phyloP scores from a whole-genome alignment of 768 basidiomycete species.

The Russula compacta region DNA sequence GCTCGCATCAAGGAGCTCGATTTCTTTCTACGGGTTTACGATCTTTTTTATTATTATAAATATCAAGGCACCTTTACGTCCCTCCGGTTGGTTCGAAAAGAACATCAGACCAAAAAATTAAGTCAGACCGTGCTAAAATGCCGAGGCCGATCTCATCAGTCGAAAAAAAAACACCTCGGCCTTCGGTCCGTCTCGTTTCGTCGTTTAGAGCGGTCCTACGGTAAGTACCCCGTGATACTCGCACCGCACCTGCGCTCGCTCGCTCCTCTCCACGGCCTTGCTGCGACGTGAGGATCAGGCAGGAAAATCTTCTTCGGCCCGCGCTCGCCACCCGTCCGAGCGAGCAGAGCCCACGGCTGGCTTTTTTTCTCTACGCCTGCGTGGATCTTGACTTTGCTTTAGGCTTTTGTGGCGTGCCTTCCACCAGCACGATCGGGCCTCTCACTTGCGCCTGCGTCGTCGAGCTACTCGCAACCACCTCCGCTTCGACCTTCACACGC shows the following conservation, averaged over 20 bases:
- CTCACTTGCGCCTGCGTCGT: slow-evolving; percentile 18
- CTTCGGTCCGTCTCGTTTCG: not conserved
- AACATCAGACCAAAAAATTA: too few species aligned
- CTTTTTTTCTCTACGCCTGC: not conserved
- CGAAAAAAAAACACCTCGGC: too few species aligned
- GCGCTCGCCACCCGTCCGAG: not conserved
- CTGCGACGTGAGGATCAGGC: not conserved
- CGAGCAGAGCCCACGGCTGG: not conserved
- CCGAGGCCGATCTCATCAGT: slow-evolving; percentile 5
- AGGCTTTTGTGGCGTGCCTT: slow-evolving; percentile 22
- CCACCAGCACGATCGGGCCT: slow-evolving; percentile 22
- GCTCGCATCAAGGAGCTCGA: not conserved
- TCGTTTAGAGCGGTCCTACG: not conserved
- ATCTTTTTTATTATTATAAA: too few species aligned
- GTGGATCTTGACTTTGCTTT: slow-evolving; percentile 3
- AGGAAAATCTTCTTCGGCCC: not conserved
- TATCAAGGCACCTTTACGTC: too few species aligned
- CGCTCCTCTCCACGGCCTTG: not conserved
- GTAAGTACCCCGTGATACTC: not conserved
- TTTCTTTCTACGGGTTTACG: not conserved
- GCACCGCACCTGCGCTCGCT: not conserved
- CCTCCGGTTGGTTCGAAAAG: too few species aligned
- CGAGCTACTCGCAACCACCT: not conserved
- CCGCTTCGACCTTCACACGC: slow-evolving; percentile 21
- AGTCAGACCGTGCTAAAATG: not conserved